Base-by-base conservation (phyloP, 225 moss, liverwort and hornwort genomes). In the Pseudoscleropodium purum region DNA sequence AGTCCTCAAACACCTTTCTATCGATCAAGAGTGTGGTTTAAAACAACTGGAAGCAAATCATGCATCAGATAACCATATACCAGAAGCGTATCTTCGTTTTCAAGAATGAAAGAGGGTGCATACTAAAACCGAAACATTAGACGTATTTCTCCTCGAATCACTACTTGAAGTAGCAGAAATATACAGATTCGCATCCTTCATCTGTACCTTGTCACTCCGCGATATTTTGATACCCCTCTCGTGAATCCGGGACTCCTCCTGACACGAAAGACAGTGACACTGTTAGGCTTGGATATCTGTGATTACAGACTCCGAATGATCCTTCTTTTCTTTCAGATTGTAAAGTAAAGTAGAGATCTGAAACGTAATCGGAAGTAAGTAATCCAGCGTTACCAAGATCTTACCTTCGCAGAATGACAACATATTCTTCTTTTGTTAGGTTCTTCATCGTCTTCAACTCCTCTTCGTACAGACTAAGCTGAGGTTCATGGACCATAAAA, bases 221-320 rank as follows among this genome's bases (percentile, higher is more conserved):
- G 95, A 88, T 91, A 95, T 87, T 91, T 93, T 67, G 95, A 95
- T 45, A 92, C 15, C 37, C 95, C 95, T 69, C 95, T 91, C n/a
- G 93, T 93, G 87, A 95, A 95, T 26, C 95, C 95, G 45, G 95
- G 93, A 88, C 93, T 93, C 81, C 88, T 92, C 91, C 95, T 95
- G 90, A 66, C 56, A 84, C 75, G 21, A 31, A 57, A 84, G 36
- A 78, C 88, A 86, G 60, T 88, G n/a, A 90, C 73, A 33, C n/a
- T 57, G 47, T 79, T 90, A n/a, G 69, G 54, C 41, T 57, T 57
- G 26, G 45, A 11, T 17, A 23, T 62, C 47, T 66, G 25, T 66
- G 51, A 47, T 23, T 17, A 17, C 64, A 62, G 61, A 49, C 34
- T 66, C 25, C 34, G 36, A 83, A 64, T 30, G 43, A 43, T 61